Evolutionary conservation across 371 early-diverging fungal species (phyloP), one percentile per base, ranked within the genome.

Genomic region (Saksenaea vasiformis): DNA sequence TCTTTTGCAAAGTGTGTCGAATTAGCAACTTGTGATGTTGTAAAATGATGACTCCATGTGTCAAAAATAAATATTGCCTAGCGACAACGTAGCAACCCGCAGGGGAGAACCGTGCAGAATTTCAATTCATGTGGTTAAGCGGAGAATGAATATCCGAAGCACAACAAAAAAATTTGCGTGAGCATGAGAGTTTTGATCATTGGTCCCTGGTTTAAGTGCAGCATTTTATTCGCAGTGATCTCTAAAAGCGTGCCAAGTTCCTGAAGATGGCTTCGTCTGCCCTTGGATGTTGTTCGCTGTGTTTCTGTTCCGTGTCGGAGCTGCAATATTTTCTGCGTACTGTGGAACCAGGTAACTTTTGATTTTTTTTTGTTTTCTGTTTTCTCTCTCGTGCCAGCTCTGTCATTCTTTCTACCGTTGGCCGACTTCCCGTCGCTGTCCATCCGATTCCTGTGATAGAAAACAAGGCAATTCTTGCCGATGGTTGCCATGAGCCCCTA

Each of bases 401-500:
- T 47, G 51, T 22, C 24, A 47, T 47, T 22, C 51, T 47, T 5
- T 22, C 51, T 22, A 22, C 24, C 51, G 51, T 22, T 47, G 51
- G 51, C 51, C 51, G 5, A 47, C 51, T 22, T 22, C 19, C 51
- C 22, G 11, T 47, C 51, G 51, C 51, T 47, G 24, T 47, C 51
- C 22, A 47, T 22, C 22, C 10, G 22, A 22, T 47, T 22, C 27
- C 51, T 55, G 27, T 55, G 31, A 55, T 55, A 26, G 7, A 55
- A 47, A 17, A 47, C 17, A 22, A 47, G 51, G 51, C 51, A 47
- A 47, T 47, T 22, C 51, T 22, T 47, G 51, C 51, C 51, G 22
- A 47, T 47, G 51, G 51, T 43, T 41, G 47, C 44, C 61, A 69
- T 65, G 69, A 65, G 28, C 24, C 62, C 62, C 27, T 58, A 58